Conservation (phyloP, 169 alveolate genomes). For the Plasmodium gonderi region DNA sequence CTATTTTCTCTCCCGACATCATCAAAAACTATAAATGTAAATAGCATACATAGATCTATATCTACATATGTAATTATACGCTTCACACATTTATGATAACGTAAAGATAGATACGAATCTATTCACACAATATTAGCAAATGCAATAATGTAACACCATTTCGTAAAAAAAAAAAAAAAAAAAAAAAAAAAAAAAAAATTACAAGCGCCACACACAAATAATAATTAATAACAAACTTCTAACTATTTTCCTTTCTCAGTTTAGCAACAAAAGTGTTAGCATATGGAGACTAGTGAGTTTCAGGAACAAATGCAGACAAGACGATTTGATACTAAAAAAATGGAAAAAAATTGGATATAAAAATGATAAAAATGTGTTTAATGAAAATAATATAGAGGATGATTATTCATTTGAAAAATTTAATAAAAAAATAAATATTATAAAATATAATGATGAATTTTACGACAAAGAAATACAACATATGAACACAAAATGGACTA, state of each 20-base stretch:
- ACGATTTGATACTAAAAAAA: conserved; percentile 80
- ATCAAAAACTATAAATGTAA: conserved; percentile 61
- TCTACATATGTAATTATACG: background rate
- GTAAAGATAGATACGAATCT: background rate
- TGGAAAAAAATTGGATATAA: conserved; percentile 81
- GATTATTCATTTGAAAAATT: conserved; percentile 81
- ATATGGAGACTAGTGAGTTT: conserved; percentile 82
- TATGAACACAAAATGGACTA: conserved; percentile 81
- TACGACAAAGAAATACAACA: conserved; percentile 72
- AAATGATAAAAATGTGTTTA: conserved; percentile 51
- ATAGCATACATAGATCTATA: background rate
- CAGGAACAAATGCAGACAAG: conserved; percentile 83
- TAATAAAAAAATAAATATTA: conserved; percentile 79
- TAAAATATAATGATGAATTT: conserved; percentile 84
- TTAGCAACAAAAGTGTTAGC: conserved; percentile 72
- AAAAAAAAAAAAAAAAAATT: too few species aligned
- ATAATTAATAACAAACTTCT: too few species aligned
- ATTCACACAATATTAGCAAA: background rate
- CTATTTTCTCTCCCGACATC: conserved; percentile 69
- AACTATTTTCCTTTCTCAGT: background rate
- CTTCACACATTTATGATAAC: background rate
- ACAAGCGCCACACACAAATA: too few species aligned
- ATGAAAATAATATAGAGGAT: conserved; percentile 67
- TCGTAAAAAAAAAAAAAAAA: too few species aligned
- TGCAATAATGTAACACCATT: background rate